Percentiles rank a stretch among this genome's conserved stretches.
phyloP scores from a whole-genome alignment of 441 rosid species.

The Eutrema salsugineum region DNA sequence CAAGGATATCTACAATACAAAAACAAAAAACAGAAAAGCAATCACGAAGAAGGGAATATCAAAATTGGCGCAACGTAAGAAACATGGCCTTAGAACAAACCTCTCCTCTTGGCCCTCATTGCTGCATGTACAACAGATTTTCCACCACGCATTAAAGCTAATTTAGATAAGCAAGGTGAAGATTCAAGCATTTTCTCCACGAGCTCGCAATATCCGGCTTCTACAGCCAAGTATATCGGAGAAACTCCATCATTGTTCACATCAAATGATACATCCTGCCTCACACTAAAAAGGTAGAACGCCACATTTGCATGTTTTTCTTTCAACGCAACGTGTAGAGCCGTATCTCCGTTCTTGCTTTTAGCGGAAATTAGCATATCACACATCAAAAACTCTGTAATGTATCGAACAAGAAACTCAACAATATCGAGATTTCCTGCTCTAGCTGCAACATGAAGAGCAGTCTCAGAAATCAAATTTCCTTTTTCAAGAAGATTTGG shows the following conservation, averaged over 20 bases:
- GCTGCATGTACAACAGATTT: constrained; percentile 8
- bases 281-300: not conserved
- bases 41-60: not conserved
- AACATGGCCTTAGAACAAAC: too few relatives aligned
- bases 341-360: not conserved
- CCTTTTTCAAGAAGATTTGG: not conserved
- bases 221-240: not conserved
- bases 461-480: not conserved
- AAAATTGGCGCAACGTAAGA: not conserved
- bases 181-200: not conserved
- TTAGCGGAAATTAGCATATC: not conserved
- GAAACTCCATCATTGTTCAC: not conserved
- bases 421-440: not conserved
- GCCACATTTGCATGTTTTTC: not conserved
- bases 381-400: not conserved
- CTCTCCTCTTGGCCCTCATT: not conserved
- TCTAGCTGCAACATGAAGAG: constrained; percentile 4
- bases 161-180: not conserved
- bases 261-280: not conserved
- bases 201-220: not conserved
- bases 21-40: not conserved
- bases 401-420: not conserved
- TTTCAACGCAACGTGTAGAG: not conserved
- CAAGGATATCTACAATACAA: constrained; percentile 8
- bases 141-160: not conserved